Percentiles rank a stretch among this genome's conserved stretches.
Conservation (phyloP, 148 eudicot species). For the Vaccinium corymbosum region DNA sequence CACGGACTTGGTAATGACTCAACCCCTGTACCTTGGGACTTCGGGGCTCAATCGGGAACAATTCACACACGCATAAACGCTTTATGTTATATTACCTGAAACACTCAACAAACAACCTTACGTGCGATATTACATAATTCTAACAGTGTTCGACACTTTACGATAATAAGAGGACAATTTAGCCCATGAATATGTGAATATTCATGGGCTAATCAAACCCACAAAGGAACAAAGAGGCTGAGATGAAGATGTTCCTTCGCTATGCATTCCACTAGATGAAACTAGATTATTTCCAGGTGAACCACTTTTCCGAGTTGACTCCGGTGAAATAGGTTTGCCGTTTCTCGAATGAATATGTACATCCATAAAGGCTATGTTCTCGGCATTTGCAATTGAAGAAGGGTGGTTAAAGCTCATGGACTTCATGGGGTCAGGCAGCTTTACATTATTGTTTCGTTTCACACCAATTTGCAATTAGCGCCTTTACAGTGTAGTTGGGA, state of each 20-base stretch:
- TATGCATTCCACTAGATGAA: constrained; percentile 42
- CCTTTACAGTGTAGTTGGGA: constrained; percentile 94
- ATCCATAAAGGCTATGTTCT: constrained; percentile 36
- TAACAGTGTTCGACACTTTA: no score
- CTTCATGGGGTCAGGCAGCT: constrained; percentile 76
- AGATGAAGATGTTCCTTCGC: constrained; percentile 40
- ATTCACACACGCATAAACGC: no score
- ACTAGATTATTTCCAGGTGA: constrained; percentile 31
- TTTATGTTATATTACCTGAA: no score
- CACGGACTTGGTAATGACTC: no score
- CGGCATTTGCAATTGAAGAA: constrained; percentile 36
- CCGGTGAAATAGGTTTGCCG: constrained; percentile 46
- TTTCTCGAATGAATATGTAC: constrained; percentile 37
- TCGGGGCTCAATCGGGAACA: no score
- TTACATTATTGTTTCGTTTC: constrained; percentile 74
- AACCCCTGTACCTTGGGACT: no score
- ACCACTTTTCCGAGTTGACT: constrained; percentile 31
- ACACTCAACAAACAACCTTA: no score
- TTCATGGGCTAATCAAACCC: no score
- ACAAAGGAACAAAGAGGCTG: constrained; percentile 61
- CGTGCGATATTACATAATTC: no score
- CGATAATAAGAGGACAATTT: no score
- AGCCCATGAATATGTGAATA: no score
- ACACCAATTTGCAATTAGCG: constrained; percentile 88
- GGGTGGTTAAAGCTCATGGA: constrained; percentile 48